Conservation (phyloP, 139 green algal genomes). For the Yamagishiella unicocca region DNA sequence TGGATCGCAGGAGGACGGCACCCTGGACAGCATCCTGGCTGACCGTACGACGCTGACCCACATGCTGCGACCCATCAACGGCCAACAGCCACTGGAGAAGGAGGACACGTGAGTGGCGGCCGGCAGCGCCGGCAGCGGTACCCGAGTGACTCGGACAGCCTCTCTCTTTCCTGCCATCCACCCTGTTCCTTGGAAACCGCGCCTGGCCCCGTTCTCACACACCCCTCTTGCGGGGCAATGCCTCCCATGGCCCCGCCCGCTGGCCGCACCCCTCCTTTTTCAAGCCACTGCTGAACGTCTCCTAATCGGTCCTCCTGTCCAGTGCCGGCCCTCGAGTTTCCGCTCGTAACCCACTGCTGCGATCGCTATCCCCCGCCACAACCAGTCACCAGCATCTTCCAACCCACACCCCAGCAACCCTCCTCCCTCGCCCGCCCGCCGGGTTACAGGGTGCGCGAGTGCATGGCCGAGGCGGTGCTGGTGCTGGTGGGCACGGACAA, state of each 20-base stretch:
- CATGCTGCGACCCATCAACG: conserved; percentile 70
- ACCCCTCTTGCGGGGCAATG: not conserved
- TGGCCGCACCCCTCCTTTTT: not conserved
- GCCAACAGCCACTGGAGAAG: conserved; percentile 21
- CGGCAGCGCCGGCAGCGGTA: not conserved
- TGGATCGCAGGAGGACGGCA: conserved; percentile 55
- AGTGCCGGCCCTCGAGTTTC: not conserved
- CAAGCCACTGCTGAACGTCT: not conserved
- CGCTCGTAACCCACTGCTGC: not conserved
- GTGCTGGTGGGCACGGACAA: conserved; percentile 65
- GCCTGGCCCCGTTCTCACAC: not conserved
- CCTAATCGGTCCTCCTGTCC: not conserved
- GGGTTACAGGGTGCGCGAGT: conserved; percentile 56
- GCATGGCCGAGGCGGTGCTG: conserved; percentile 77
- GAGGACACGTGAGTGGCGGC: conserved; percentile 27
- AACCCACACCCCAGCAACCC: not conserved
- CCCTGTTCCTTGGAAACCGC: too few relatives aligned
- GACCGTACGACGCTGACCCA: conserved; percentile 59
- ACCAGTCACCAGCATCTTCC: not conserved
- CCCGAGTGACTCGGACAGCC: too few relatives aligned
- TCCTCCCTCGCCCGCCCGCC: not conserved
- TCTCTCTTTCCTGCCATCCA: too few relatives aligned
- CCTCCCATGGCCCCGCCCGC: not conserved
- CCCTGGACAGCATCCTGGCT: conserved; percentile 49
- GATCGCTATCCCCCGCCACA: not conserved